Evolutionary conservation across 371 early-diverging fungal species (phyloP), one percentile per base, ranked within the genome.

Genomic region (Fennellomyces sp.): DNA sequence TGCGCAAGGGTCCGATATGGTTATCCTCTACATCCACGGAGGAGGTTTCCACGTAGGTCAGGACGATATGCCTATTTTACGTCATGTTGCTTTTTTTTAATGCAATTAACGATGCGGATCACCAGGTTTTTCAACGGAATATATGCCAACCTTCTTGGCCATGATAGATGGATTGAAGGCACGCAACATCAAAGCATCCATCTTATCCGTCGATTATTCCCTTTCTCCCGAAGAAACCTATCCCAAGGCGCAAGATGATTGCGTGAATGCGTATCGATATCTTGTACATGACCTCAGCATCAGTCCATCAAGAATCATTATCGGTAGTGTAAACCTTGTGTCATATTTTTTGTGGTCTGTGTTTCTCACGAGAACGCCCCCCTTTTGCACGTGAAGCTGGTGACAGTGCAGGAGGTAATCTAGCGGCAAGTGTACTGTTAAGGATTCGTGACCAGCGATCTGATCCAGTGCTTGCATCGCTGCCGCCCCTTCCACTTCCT

Each of bases 391-490:
- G 35, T 3, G 26, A 53, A 70, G 76, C 66, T 47, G 72, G 76
- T 1, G 76, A 75, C 33, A 68, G 68, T 55, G 66, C 70, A 2
- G 76, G 76, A 33, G 76, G 70, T 4, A 68, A 67, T 41, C 41
- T 75, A 15, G 64, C 65, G 0, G 61, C 66, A 12, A 42, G 33
- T 10, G 33, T 49, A 15, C 38, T 72, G 5, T 17, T 64, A 25
- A 23, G 45, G 21, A 21, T 64, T 3, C 60, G 60, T 6, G 39
- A 66, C 42, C 58, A 68, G 39, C 66, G 66, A 17, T 41, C 28
- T 5, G 30, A 58, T 30, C 29, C 36, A 6, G 47, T 25, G 2
- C 29, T 53, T 3, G 60, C 47, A 2, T 12, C 35, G 13, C 12
- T 64, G 5, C 64, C 64, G 6, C 39, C 56, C 3, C 41, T 70